Evolutionary conservation across 305 asterid species (phyloP).

Genomic region (Striga hermonthica): DNA sequence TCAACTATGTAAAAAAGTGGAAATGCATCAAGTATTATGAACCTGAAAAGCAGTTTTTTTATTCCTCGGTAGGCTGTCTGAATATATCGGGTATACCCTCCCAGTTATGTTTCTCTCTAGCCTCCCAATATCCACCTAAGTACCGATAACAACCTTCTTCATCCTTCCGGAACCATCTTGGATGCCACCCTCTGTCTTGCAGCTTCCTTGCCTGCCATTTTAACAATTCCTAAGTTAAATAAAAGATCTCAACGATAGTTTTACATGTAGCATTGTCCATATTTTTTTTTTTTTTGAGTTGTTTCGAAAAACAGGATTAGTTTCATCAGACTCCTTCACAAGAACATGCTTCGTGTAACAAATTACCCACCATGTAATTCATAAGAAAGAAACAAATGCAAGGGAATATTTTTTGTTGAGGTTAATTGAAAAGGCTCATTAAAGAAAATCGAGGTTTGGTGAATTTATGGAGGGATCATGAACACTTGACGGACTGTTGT

Average conservation of each 20-base stretch:
- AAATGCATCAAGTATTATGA: background rate
- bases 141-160: slow-evolving; percentile 79
- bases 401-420: background rate
- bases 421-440: too few species aligned
- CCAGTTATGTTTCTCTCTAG: slow-evolving; percentile 72
- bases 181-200: slow-evolving; percentile 97
- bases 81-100: slow-evolving; percentile 79
- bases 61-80: slow-evolving; percentile 47
- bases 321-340: too few species aligned
- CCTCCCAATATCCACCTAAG: slow-evolving; percentile 89
- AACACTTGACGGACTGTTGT: background rate
- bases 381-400: background rate
- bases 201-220: slow-evolving; percentile 74
- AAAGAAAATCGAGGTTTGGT: too few species aligned
- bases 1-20: background rate
- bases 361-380: too few species aligned
- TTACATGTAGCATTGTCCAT: background rate
- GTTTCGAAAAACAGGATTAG: too few species aligned
- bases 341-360: background rate
- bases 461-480: too few species aligned
- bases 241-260: background rate
- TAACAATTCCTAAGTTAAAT: background rate
- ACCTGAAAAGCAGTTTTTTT: slow-evolving; percentile 2
- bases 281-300: background rate
- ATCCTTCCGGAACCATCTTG: slow-evolving; percentile 82